Conservation (phyloP, 2,329 filamentous ascomycete species). For the Verticillium klebahnii region DNA sequence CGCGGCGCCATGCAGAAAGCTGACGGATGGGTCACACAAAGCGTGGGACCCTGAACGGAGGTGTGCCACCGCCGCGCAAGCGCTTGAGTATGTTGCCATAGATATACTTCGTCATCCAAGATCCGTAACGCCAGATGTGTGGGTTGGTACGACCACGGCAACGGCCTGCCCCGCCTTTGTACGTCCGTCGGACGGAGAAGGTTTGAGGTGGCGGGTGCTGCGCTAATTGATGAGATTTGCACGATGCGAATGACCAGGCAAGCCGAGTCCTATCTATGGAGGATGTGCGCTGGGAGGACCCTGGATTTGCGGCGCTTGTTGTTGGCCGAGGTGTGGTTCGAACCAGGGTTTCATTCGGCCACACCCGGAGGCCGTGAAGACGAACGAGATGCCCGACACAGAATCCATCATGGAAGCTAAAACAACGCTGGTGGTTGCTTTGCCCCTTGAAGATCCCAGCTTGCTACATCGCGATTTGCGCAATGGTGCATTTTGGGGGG, state of each 20-base stretch:
- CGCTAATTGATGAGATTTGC: background rate
- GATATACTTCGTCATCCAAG: background rate
- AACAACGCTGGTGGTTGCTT: background rate
- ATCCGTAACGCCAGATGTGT: background rate
- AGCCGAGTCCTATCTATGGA: background rate
- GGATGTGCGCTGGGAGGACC: conserved; percentile 1
- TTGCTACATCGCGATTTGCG: background rate
- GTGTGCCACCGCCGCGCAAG: background rate
- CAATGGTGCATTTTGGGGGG: background rate
- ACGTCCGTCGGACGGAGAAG: background rate
- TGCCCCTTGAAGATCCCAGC: background rate
- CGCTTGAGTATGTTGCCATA: background rate
- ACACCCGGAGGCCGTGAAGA: background rate
- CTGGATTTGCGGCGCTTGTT: background rate
- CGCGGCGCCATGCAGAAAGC: background rate
- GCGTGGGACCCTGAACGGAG: background rate
- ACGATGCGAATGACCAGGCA: background rate
- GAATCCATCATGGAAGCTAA: background rate
- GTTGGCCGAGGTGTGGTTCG: background rate
- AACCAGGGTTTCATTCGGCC: background rate
- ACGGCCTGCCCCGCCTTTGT: background rate
- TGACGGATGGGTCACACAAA: background rate
- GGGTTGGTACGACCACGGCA: background rate
- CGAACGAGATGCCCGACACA: background rate
- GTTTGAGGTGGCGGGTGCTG: background rate